Evolutionary conservation across 495 filamentous ascomycete genomes (phyloP).

Genomic region (Elaphomyces granulatus): DNA sequence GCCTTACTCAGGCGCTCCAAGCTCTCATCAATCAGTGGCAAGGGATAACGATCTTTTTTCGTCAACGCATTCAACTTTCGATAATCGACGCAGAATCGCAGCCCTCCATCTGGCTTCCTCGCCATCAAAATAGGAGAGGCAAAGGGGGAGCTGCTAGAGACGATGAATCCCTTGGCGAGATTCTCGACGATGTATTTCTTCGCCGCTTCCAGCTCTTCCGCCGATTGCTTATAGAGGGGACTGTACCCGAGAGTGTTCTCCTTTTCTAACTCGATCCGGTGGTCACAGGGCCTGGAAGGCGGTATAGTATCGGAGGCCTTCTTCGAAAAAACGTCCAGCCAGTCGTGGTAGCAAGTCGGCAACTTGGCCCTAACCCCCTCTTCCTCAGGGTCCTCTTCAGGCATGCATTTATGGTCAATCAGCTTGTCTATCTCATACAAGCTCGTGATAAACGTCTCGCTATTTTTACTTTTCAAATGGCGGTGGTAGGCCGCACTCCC

Average conservation of each 20-base stretch:
- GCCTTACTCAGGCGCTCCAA: constrained; percentile 15
- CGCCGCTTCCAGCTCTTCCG: constrained; percentile 10
- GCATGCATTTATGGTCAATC: not conserved
- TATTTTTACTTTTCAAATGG: not conserved
- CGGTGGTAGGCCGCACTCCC: not conserved
- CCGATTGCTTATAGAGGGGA: constrained; percentile 14
- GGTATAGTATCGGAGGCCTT: constrained; percentile 2
- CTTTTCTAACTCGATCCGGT: constrained; percentile 4
- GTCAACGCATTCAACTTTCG: constrained; percentile 27
- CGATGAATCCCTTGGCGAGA: constrained; percentile 12
- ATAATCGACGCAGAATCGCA: constrained; percentile 35
- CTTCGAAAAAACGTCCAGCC: not conserved
- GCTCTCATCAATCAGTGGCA: constrained; percentile 33
- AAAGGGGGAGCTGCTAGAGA: constrained; percentile 5
- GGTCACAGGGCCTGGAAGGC: constrained; percentile 2
- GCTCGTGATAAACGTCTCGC: not conserved
- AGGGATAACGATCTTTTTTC: constrained; percentile 27
- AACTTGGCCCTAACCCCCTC: not conserved
- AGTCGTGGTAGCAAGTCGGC: constrained; percentile 2
- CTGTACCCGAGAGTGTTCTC: constrained; percentile 4
- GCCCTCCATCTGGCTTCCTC: constrained; percentile 15
- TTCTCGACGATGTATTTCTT: constrained; percentile 10
- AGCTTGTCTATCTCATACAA: constrained; percentile 1
- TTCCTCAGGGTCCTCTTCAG: not conserved
- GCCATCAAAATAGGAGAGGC: constrained; percentile 23